A percentile compares a stretch with the other conserved stretches of the same genome.
These are phyloP conservation scores for Ophiocordyceps camponoti-rufipedis DNA, from an alignment of 2,329 filamentous ascomycete genomes.

Conservation along the genomic window DNA sequence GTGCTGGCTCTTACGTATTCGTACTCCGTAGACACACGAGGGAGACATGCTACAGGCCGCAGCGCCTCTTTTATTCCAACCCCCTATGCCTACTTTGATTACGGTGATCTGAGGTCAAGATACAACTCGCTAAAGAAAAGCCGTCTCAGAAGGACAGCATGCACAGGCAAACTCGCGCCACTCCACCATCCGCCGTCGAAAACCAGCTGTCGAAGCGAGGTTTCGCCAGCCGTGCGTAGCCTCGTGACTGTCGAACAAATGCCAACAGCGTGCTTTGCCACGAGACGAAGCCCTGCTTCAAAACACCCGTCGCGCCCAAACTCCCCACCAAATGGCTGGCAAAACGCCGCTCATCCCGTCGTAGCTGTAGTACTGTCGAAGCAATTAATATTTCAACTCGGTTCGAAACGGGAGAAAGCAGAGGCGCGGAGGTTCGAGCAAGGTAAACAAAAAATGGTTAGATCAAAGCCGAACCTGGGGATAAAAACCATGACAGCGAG, in stretches of 20 bases:
- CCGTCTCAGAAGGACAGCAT: background rate
- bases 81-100: too few relatives aligned
- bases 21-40: too few relatives aligned
- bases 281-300: background rate
- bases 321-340: background rate
- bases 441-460: background rate
- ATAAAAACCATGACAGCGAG: background rate
- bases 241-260: background rate
- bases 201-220: background rate
- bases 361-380: background rate
- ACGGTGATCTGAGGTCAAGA: too few relatives aligned
- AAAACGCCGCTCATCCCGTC: background rate
- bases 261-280: background rate
- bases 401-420: background rate
- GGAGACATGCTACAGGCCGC: too few relatives aligned
- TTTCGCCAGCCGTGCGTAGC: background rate
- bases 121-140: too few relatives aligned
- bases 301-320: background rate
- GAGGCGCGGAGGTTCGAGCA: background rate
- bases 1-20: too few relatives aligned
- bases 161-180: background rate
- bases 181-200: background rate
- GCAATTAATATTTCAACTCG: slow-evolving; percentile 1
- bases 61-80: too few relatives aligned
- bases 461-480: slow-evolving; percentile 1